These are phyloP conservation scores for Agaricales sp. DNA, from an alignment of 1,284 basidiomycete genomes.

Conservation along the genomic window DNA sequence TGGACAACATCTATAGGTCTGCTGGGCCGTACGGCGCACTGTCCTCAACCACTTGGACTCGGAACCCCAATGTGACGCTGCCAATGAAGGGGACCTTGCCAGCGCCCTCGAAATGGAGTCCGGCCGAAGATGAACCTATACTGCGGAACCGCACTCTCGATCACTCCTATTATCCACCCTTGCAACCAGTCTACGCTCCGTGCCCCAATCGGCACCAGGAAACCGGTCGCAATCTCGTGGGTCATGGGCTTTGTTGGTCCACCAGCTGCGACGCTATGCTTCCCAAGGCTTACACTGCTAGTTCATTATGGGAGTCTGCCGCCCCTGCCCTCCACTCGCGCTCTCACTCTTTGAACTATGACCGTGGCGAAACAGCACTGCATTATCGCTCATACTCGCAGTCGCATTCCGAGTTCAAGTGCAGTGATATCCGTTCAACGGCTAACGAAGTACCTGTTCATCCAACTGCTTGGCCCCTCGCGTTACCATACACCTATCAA, in stretches of 20 bases:
- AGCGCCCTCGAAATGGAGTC: slow-evolving; percentile 73
- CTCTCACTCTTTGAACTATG: slow-evolving; percentile 46
- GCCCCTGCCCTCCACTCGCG: slow-evolving; percentile 35
- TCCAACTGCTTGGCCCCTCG: slow-evolving; percentile 34
- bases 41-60: not conserved
- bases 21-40: slow-evolving; percentile 12
- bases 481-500: slow-evolving; percentile 25
- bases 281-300: slow-evolving; percentile 22
- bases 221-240: not conserved
- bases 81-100: slow-evolving; percentile 28
- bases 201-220: slow-evolving; percentile 10
- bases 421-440: slow-evolving; percentile 32
- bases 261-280: slow-evolving; percentile 12
- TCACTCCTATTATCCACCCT: slow-evolving; percentile 43
- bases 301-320: slow-evolving; percentile 33
- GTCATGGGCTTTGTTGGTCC: not conserved
- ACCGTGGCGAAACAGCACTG: slow-evolving; percentile 34
- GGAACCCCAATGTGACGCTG: slow-evolving; percentile 3
- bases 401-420: slow-evolving; percentile 39
- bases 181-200: slow-evolving; percentile 38
- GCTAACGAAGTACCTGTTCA: slow-evolving; percentile 28
- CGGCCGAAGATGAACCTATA: slow-evolving; percentile 64
- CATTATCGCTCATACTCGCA: slow-evolving; percentile 48
- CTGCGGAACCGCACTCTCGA: slow-evolving; percentile 24
- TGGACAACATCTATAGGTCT: slow-evolving; percentile 22